Conservation (phyloP, 164 flowering plant species). For the Magnolia kwangsiensis region DNA sequence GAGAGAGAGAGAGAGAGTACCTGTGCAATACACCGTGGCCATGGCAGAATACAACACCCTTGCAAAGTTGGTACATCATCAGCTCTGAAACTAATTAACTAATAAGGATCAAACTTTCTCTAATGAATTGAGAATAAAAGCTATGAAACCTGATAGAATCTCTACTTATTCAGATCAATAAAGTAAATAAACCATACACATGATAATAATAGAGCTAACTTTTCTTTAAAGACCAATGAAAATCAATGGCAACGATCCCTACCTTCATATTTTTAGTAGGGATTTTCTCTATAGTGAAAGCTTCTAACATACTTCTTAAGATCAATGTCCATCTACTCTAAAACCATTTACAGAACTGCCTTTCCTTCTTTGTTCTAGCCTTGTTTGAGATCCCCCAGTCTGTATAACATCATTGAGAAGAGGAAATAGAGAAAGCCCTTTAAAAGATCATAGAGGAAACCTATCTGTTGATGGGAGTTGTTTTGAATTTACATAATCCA, state of each 20-base stretch:
- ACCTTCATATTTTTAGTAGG: constrained; percentile 62
- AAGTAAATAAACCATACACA: background rate
- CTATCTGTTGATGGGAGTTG: background rate
- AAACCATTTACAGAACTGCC: constrained; percentile 84
- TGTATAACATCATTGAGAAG: constrained; percentile 13
- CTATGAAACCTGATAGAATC: background rate
- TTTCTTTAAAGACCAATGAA: background rate
- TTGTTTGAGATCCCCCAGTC: constrained; percentile 88
- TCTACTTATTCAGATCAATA: no score
- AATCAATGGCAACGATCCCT: background rate
- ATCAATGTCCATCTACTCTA: constrained; percentile 94
- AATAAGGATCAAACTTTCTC: no score
- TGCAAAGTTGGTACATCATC: constrained; percentile 91
- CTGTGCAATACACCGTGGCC: constrained; percentile 88
- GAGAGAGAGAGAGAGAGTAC: constrained; percentile 24
- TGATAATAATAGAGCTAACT: no score
- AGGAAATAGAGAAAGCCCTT: background rate
- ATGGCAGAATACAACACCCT: constrained; percentile 90
- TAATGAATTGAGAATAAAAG: background rate
- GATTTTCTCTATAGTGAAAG: constrained; percentile 47
- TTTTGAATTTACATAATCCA: no score
- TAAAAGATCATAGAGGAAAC: background rate
- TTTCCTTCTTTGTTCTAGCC: constrained; percentile 88
- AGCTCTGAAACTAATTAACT: constrained; percentile 35
- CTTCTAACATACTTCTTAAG: constrained; percentile 75